Conservation (phyloP, 2,329 filamentous ascomycete genomes). For the Mycosphaerelloides madeirae region DNA sequence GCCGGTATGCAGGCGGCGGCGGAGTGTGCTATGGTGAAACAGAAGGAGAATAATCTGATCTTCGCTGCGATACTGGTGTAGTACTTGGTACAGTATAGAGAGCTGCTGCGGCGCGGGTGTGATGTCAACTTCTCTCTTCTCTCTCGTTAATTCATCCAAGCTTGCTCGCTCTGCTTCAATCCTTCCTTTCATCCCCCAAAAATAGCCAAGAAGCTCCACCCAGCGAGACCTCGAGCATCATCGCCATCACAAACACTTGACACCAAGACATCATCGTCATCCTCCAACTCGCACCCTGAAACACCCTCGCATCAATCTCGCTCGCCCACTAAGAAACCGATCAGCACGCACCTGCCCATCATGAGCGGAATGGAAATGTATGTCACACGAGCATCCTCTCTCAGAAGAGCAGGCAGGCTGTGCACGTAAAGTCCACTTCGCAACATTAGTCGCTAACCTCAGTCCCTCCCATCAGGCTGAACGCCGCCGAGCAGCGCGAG, state of each 20-base stretch:
- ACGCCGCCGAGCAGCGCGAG: slow-evolving; percentile 77
- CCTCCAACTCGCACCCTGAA: slow-evolving; percentile 8
- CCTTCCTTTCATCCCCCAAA: neutral
- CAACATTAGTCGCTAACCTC: slow-evolving; percentile 12
- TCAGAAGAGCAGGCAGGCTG: neutral
- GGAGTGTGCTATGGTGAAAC: too few species aligned
- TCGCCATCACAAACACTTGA: neutral
- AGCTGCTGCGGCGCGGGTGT: too few species aligned
- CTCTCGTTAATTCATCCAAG: too few species aligned
- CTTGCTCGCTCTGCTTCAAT: too few species aligned
- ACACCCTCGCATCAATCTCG: slow-evolving; percentile 1
- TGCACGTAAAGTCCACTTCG: neutral
- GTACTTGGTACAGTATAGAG: too few species aligned
- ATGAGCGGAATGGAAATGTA: slow-evolving; percentile 32
- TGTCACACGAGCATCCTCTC: slow-evolving; percentile 12
- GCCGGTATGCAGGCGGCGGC: too few species aligned
- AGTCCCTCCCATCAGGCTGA: slow-evolving; percentile 54
- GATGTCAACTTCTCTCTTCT: too few species aligned
- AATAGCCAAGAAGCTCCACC: neutral
- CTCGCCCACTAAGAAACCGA: slow-evolving; percentile 2
- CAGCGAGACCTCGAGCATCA: neutral
- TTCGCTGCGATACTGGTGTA: too few species aligned
- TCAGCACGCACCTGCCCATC: slow-evolving; percentile 11
- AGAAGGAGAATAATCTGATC: too few species aligned
- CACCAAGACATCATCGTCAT: slow-evolving; percentile 3